Evolutionary conservation across 768 basidiomycete genomes (phyloP).

Genomic region (Auricularia heimuer): DNA sequence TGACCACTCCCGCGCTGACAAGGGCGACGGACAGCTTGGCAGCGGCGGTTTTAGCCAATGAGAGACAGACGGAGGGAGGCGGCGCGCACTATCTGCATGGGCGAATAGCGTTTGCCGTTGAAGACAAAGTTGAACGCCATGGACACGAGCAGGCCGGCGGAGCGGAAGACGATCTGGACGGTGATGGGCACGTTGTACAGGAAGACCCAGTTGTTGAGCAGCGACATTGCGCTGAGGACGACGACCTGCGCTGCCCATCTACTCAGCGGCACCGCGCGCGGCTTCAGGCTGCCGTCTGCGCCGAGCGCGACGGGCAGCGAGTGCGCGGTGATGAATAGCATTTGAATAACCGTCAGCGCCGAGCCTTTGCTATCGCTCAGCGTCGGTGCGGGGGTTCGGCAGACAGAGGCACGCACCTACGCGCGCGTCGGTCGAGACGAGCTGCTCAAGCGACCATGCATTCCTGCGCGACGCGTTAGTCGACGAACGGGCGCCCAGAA

Average conservation of each 20-base stretch:
- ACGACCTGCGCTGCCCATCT: conserved; percentile 67
- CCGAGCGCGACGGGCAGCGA: conserved; percentile 54
- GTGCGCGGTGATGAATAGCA: conserved; percentile 64
- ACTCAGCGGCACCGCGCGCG: conserved; percentile 54
- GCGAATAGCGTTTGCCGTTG: not conserved
- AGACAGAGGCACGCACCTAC: conserved; percentile 38
- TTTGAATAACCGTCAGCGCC: conserved; percentile 77
- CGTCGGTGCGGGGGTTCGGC: not conserved
- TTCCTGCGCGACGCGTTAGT: conserved; percentile 34
- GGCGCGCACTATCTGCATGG: not conserved
- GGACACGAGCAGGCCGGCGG: conserved; percentile 46
- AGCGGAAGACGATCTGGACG: conserved; percentile 76
- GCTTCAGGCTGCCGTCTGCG: conserved; percentile 34
- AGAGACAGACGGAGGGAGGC: not conserved
- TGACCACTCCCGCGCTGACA: conserved; percentile 59
- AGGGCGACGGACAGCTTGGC: conserved; percentile 50
- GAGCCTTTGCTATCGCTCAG: conserved; percentile 38
- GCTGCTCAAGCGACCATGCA: conserved; percentile 66
- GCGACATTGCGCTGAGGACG: conserved; percentile 52
- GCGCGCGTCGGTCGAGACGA: conserved; percentile 57
- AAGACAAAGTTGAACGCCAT: conserved; percentile 9
- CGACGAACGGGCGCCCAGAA: conserved; percentile 7
- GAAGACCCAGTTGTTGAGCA: conserved; percentile 77
- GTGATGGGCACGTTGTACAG: conserved; percentile 68
- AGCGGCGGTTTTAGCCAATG: not conserved